Evolutionary conservation across 202 grass and related monocot genomes (phyloP).

Genomic region (Eragrostis tef): DNA sequence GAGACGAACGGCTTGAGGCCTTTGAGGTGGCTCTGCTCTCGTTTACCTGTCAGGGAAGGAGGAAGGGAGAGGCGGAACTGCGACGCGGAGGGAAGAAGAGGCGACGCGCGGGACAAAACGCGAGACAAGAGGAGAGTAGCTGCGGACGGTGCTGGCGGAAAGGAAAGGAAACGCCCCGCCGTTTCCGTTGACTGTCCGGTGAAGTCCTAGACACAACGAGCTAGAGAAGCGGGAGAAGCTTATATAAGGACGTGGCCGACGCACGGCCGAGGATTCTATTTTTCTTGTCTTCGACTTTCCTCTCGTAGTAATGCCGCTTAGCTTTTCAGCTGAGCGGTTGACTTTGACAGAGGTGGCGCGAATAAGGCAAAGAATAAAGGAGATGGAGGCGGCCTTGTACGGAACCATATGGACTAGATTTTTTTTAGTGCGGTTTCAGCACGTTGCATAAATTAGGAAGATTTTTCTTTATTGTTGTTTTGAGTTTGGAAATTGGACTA

Average conservation of each 20-base stretch:
- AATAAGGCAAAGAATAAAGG: slow-evolving; percentile 46
- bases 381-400: background rate
- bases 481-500: background rate
- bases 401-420: background rate
- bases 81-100: background rate
- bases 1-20: background rate
- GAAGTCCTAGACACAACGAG: background rate
- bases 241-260: background rate
- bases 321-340: background rate
- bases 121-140: background rate
- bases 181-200: slow-evolving; percentile 37
- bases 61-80: background rate
- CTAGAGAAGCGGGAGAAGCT: slow-evolving; percentile 7
- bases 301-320: background rate
- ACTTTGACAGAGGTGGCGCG: background rate
- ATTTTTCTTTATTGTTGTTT: background rate
- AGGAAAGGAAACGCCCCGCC: slow-evolving; percentile 20
- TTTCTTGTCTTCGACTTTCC: no score
- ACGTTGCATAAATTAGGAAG: background rate
- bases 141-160: background rate
- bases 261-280: no score
- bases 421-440: background rate
- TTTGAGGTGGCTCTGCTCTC: background rate
- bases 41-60: background rate
- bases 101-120: no score